Percentiles rank a stretch among this genome's conserved stretches.
phyloP scores from a whole-genome alignment of 1,284 basidiomycete genomes.

The Leucoagaricus sp. region DNA sequence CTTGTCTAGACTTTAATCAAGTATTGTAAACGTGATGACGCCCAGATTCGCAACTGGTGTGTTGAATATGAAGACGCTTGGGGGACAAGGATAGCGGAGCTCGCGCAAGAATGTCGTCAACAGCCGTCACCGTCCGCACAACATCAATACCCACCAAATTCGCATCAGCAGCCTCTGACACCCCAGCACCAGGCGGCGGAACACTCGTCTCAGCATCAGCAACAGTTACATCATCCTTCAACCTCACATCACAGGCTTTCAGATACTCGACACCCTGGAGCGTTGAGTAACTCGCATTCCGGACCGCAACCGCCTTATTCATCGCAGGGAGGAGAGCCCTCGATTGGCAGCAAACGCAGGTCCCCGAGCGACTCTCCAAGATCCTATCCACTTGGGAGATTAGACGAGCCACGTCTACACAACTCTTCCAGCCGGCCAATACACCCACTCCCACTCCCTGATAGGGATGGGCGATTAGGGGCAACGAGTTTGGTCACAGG shows the following conservation, averaged over 20 bases:
- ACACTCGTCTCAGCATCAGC: slow-evolving; percentile 21
- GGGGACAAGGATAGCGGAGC: slow-evolving; percentile 55
- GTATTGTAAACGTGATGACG: slow-evolving; percentile 58
- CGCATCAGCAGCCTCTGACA: slow-evolving; percentile 17
- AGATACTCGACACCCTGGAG: slow-evolving; percentile 27
- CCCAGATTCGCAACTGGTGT: slow-evolving; percentile 54
- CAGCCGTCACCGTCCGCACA: slow-evolving; percentile 32
- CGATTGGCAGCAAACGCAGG: slow-evolving; percentile 24
- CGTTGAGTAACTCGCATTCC: slow-evolving; percentile 19
- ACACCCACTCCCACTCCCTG: slow-evolving; percentile 19
- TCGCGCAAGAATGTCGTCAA: slow-evolving; percentile 36
- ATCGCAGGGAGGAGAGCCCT: slow-evolving; percentile 25
- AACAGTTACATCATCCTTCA: slow-evolving; percentile 22
- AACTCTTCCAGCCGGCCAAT: slow-evolving; percentile 22
- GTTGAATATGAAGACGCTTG: slow-evolving; percentile 64
- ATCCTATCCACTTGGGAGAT: slow-evolving; percentile 30
- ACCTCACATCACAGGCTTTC: slow-evolving; percentile 28
- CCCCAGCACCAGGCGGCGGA: slow-evolving; percentile 8
- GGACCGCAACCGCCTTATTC: slow-evolving; percentile 28
- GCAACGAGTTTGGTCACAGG: slow-evolving; percentile 15
- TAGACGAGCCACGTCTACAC: slow-evolving; percentile 32
- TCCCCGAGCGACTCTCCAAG: slow-evolving; percentile 31
- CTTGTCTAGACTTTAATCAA: slow-evolving; percentile 58
- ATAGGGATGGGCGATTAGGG: slow-evolving; percentile 22
- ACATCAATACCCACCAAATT: slow-evolving; percentile 28